Evolutionary conservation across 2,329 filamentous ascomycete species (phyloP).

Genomic region (Ascochyta rabiei): DNA sequence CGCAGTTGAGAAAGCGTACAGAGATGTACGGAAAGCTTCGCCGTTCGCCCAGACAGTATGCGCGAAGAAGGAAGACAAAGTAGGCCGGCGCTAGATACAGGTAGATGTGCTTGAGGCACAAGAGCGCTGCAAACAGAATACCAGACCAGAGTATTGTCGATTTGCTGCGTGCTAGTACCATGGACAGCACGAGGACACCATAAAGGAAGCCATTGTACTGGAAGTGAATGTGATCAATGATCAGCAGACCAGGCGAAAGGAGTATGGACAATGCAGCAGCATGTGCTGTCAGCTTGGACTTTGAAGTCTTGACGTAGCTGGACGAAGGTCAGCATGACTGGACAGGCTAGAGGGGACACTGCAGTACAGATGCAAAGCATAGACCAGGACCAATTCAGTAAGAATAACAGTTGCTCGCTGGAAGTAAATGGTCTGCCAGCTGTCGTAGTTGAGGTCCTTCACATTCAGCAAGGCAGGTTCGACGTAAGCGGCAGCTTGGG

Average conservation of each 20-base stretch:
- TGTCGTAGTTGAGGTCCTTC: constrained; percentile 82
- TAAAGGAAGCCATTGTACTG: constrained; percentile 99
- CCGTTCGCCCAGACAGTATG: constrained; percentile 81
- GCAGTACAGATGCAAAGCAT: constrained; percentile 75
- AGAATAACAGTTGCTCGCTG: constrained; percentile 86
- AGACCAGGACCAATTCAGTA: constrained; percentile 83
- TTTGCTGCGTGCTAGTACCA: constrained; percentile 78
- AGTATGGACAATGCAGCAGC: constrained; percentile 87
- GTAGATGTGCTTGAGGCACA: constrained; percentile 98
- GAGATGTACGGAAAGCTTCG: constrained; percentile 71
- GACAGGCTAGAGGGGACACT: neutral
- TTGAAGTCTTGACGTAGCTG: constrained; percentile 77
- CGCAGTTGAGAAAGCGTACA: constrained; percentile 76
- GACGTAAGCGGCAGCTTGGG: constrained; percentile 75
- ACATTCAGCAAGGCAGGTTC: constrained; percentile 84
- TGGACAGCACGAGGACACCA: constrained; percentile 83
- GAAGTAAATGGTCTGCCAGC: constrained; percentile 93
- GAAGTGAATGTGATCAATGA: constrained; percentile 98
- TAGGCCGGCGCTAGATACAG: constrained; percentile 95
- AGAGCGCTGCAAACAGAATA: constrained; percentile 78
- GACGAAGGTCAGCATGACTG: constrained; percentile 16
- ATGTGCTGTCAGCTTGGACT: constrained; percentile 78
- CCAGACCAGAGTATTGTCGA: constrained; percentile 79
- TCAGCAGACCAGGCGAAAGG: constrained; percentile 88
- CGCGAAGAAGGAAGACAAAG: constrained; percentile 88